Percentiles rank a stretch among this genome's conserved stretches.
These are phyloP conservation scores for Articulospora tetracladia DNA, from an alignment of 495 filamentous ascomycete genomes.

Conservation along the genomic window DNA sequence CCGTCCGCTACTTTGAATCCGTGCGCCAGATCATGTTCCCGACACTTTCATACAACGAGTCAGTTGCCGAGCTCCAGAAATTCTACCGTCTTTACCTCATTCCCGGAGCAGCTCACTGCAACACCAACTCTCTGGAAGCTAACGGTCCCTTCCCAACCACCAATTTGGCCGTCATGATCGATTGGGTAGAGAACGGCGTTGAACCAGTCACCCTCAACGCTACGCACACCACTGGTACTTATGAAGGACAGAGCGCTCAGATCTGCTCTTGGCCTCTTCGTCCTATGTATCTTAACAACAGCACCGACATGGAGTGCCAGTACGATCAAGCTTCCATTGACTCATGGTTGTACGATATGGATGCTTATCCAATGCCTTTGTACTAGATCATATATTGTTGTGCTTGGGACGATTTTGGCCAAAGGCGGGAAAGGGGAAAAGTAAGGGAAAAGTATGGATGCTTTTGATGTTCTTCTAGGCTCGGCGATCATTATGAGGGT, in stretches of 20 bases:
- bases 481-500: too few relatives aligned
- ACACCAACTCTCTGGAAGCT: slow-evolving; percentile 33
- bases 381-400: slow-evolving; percentile 8
- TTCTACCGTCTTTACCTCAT: slow-evolving; percentile 39
- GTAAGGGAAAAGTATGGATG: too few relatives aligned
- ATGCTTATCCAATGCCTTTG: slow-evolving; percentile 20
- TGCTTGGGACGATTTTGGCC: too few relatives aligned
- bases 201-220: slow-evolving; percentile 28
- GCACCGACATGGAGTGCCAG: slow-evolving; percentile 36
- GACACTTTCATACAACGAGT: slow-evolving; percentile 31
- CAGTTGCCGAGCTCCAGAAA: slow-evolving; percentile 35
- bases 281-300: slow-evolving; percentile 34
- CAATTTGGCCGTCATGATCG: slow-evolving; percentile 38
- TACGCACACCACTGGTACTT: slow-evolving; percentile 34
- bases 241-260: slow-evolving; percentile 35
- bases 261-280: slow-evolving; percentile 45
- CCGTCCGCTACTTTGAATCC: slow-evolving; percentile 45
- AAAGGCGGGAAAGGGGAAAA: background rate
- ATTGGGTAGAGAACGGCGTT: slow-evolving; percentile 40
- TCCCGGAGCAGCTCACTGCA: slow-evolving; percentile 37
- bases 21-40: slow-evolving; percentile 50
- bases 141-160: slow-evolving; percentile 39
- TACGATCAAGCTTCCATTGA: slow-evolving; percentile 38
- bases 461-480: too few relatives aligned
- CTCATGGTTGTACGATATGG: slow-evolving; percentile 34